Evolutionary conservation across 371 early-diverging fungal genomes (phyloP).

Genomic region (Mortierella sp.): DNA sequence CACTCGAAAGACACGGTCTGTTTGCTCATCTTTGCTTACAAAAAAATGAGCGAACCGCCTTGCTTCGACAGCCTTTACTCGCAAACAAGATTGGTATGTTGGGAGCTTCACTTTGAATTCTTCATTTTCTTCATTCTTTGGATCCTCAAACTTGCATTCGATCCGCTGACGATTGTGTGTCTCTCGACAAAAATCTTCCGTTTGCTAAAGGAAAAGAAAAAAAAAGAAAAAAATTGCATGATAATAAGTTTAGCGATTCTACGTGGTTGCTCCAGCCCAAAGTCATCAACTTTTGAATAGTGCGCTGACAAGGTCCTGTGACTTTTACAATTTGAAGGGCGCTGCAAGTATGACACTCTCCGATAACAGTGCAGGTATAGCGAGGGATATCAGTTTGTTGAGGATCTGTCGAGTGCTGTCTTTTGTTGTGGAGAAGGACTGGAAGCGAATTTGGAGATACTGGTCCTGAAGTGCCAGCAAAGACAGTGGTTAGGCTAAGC

Average conservation of each 20-base stretch:
- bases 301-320: neutral
- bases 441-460: neutral
- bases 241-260: no score
- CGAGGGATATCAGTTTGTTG: slow-evolving; percentile 5
- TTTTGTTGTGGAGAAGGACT: slow-evolving; percentile 4
- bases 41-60: slow-evolving; percentile 46
- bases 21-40: slow-evolving; percentile 13
- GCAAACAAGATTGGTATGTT: slow-evolving; percentile 31
- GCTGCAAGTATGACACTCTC: slow-evolving; percentile 40
- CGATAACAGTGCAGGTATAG: slow-evolving; percentile 26
- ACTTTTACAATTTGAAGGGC: slow-evolving; percentile 39
- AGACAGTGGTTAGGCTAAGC: slow-evolving; percentile 3
- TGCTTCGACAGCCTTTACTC: slow-evolving; percentile 46
- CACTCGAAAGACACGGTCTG: neutral
- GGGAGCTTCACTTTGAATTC: slow-evolving; percentile 44
- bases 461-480: neutral
- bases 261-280: no score
- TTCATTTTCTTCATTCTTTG: slow-evolving; percentile 42
- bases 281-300: no score
- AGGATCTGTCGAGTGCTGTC: slow-evolving; percentile 12
- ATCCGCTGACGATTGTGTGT: slow-evolving; percentile 42
- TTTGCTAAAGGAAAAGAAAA: slow-evolving; percentile 19
- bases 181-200: slow-evolving; percentile 27
- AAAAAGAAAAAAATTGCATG: neutral
- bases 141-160: slow-evolving; percentile 46